Evolutionary conservation across 768 basidiomycete species (phyloP), one percentile per base, ranked within the genome.

Genomic region (Coprinopsis strossmayeri): DNA sequence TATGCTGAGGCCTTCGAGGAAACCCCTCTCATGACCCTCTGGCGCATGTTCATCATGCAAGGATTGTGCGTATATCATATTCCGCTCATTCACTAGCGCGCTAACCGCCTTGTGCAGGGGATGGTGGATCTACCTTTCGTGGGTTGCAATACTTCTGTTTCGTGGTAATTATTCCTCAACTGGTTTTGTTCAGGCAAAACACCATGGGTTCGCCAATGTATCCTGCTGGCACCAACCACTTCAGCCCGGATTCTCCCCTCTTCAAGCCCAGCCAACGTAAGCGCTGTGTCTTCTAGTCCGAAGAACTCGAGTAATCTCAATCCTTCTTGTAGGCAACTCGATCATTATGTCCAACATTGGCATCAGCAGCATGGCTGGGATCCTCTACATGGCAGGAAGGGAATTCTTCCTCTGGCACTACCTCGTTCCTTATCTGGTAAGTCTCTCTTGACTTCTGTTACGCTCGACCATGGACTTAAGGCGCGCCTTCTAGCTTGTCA

Each of bases 1-100:
- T 78, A 77, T 55, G 59, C 63, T 2, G 74, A 78, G 41, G 61
- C 72, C 17, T 77, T 78, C 47, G 76, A 76, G 49, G 76, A 78
- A 57, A 76, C 76, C 1, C 76, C 76, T 1, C 56, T 78, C 13
- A 71, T 60, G 55, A 72, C 73, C 1, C 49, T 73, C 23, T 53
- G 54, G 32, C 62, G 71, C 5, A 68, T 79, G 60, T 55, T 77
- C 38, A 58, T 72, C 39, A 77, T 76, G 72, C 77, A 81, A 56
- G 70, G 65, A 38, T 64, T 68, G 64, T 67, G 45, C 53, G 65
- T 57, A 53, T 53, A 48, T 23, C 56, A 54, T 21, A 46, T 18
- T 5, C n/a, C 2, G 25, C 38, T 34, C 43, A 47, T 2, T 9
- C 46, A 2, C 10, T 28, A 18, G 20, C 5, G 15, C 1, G 5